Evolutionary conservation across 257 asterid species (phyloP), one percentile per base, ranked within the genome.

Genomic region (Forsythia suspensa): DNA sequence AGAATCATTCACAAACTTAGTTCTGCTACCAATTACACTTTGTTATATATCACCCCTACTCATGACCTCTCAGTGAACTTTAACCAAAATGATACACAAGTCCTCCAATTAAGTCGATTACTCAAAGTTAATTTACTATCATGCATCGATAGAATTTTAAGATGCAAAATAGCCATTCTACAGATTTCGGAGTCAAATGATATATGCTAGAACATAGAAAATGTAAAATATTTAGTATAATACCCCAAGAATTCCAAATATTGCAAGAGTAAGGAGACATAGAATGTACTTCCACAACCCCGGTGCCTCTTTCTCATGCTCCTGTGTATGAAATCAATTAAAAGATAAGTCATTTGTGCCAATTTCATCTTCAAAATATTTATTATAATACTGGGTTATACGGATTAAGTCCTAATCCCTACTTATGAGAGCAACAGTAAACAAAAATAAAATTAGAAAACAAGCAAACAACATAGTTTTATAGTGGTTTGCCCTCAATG

Each of bases 181-280:
- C 42, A 40, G 70, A 8, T 74, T 79, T 70, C 34, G 36, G 72
- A 40, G 61, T 57, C 66, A n/a, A 57, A 18, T 18, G 66, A 18
- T 57, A 57, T 57, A n/a, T 57, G 66, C 66, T 42, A 68, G 71
- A 21, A 52, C 52, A 20, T 16, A 68, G 66, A n/a, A 66, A 29
- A 12, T 66, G 18, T 36, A 39, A 76, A 69, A 20, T 41, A 66
- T 79, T 67, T 29, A 61, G 81, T 40, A 39, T 36, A 40, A 73
- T 85, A 90, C 95, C 94, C 97, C 97, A 0, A 90, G 79, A 80
- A 92, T 89, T 83, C 94, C 97, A 76, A 92, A 86, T 20, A 90
- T 89, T 51, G 95, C 95, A 61, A 89, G 93, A 43, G 87, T 85
- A 69, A 92, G 87, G 69, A 90, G 92, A 77, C 90, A 87, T 2